These are phyloP conservation scores for Leucoagaricus sp. DNA, from an alignment of 1,284 basidiomycete species.

Conservation along the genomic window DNA sequence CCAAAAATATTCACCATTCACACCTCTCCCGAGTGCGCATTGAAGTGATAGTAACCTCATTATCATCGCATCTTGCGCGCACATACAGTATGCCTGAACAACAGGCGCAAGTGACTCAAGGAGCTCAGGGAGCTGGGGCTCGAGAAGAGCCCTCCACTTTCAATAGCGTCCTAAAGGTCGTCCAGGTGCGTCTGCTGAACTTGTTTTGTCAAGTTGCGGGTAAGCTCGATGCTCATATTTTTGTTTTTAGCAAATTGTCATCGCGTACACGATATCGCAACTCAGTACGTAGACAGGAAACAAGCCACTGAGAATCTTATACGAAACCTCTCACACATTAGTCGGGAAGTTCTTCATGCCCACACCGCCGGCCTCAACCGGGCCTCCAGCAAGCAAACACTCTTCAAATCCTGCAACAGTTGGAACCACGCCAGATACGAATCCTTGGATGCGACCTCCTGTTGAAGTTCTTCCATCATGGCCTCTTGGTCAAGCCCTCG, in stretches of 20 bases:
- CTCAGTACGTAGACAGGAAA: constrained; percentile 45
- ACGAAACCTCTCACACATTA: constrained; percentile 23
- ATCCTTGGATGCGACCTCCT: constrained; percentile 54
- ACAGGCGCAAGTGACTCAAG: constrained; percentile 25
- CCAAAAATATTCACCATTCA: constrained; percentile 2
- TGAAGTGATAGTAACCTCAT: background rate
- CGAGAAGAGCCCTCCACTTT: constrained; percentile 33
- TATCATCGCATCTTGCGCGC: background rate
- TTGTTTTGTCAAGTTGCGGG: background rate
- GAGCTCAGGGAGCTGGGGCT: constrained; percentile 22
- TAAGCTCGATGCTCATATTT: background rate
- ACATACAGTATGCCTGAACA: constrained; percentile 28
- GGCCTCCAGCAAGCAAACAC: constrained; percentile 20
- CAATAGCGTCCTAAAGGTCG: constrained; percentile 39
- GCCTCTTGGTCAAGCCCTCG: constrained; percentile 56
- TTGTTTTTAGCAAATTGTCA: constrained; percentile 57
- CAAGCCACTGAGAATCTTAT: background rate
- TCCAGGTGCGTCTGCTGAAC: constrained; percentile 57
- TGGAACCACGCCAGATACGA: constrained; percentile 30
- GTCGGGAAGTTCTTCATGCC: constrained; percentile 47
- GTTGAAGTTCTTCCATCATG: constrained; percentile 55
- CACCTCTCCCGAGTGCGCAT: background rate
- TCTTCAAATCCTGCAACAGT: constrained; percentile 24
- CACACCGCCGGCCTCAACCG: background rate
- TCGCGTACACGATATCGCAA: constrained; percentile 64